These are phyloP conservation scores for Stachybotrys echinatus DNA, from an alignment of 2,329 filamentous ascomycete species.

Conservation along the genomic window DNA sequence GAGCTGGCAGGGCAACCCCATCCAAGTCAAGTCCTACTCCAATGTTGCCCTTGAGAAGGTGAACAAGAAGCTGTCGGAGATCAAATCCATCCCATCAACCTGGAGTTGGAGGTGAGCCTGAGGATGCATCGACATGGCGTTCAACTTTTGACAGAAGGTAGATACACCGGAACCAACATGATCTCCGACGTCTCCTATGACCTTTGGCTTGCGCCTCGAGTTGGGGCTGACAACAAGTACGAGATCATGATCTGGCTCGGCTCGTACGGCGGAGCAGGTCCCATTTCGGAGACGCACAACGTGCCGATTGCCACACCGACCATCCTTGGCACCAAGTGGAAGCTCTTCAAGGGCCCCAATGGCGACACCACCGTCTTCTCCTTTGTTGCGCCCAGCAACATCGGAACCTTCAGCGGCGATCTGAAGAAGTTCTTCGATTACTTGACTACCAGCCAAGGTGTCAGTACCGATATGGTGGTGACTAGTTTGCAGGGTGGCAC, in stretches of 20 bases:
- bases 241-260: slow-evolving; percentile 64
- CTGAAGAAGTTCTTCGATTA: slow-evolving; percentile 53
- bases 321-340: slow-evolving; percentile 49
- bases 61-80: too few species aligned
- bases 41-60: too few species aligned
- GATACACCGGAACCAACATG: slow-evolving; percentile 16
- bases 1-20: too few species aligned
- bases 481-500: slow-evolving; percentile 35
- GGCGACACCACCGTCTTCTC: slow-evolving; percentile 55
- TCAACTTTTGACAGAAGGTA: background rate
- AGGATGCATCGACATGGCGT: too few species aligned
- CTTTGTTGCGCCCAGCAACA: slow-evolving; percentile 35
- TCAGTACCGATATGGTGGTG: slow-evolving; percentile 13
- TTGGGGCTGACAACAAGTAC: slow-evolving; percentile 40
- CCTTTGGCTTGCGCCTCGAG: slow-evolving; percentile 48
- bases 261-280: slow-evolving; percentile 51
- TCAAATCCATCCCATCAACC: too few species aligned
- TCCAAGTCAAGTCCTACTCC: too few species aligned
- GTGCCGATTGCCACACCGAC: slow-evolving; percentile 32
- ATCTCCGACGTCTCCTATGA: slow-evolving; percentile 57
- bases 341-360: slow-evolving; percentile 57
- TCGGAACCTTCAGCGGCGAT: slow-evolving; percentile 52
- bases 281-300: slow-evolving; percentile 31
- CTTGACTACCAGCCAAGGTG: slow-evolving; percentile 40
- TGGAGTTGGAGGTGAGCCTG: too few species aligned